Base-by-base conservation (phyloP, 371 early-diverging fungal genomes). In the Dentiscutata heterogama region DNA sequence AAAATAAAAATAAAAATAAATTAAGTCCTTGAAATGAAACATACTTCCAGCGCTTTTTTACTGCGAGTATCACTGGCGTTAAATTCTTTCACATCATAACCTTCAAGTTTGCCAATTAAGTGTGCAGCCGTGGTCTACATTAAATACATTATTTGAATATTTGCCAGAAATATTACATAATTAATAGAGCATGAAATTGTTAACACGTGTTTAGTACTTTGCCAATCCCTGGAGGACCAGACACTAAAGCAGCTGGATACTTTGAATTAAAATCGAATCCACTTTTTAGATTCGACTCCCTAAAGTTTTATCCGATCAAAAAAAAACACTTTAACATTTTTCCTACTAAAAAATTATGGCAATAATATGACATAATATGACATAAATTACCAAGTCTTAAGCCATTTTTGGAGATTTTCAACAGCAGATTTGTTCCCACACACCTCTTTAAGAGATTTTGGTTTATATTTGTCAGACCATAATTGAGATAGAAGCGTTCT, bases 211-310 rank as follows among this genome's bases (percentile, higher is more conserved):
- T 2, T 7, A 29, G 10, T 61, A 77, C 77, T 54, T 99, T 99
- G 53, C 99, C 99, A 42, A 99, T 95, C 2, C 99, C 99, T 11
- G 99, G 99, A 14, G 98, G 95, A 0, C 99, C 99, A 61, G 97
- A 96, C 1, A 99, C 87, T 10, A 99, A 85, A 3, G 95, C 90
- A 0, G 99, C 97, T 20, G 94, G 90, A 73, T 83, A 88, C 25
- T 22, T 81, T 79, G 25, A 84, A 35, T 83, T 82, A 56, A 65
- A 73, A 10, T 88, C 90, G 74, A 85, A 84, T 65, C 84, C 84
- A 27, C 82, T 85, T 80, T 73, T 84, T 25, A 73, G 72, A 20
- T 88, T 87, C 1, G 73, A 53, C 10, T 84, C 85, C 87, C 89
- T 88, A 84, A 54, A 68, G n/a, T 81, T 46, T 42, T 35, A 46